Evolutionary conservation across 2,329 filamentous ascomycete species (phyloP), one percentile per base, ranked within the genome.

Genomic region (Penicillium sp.): DNA sequence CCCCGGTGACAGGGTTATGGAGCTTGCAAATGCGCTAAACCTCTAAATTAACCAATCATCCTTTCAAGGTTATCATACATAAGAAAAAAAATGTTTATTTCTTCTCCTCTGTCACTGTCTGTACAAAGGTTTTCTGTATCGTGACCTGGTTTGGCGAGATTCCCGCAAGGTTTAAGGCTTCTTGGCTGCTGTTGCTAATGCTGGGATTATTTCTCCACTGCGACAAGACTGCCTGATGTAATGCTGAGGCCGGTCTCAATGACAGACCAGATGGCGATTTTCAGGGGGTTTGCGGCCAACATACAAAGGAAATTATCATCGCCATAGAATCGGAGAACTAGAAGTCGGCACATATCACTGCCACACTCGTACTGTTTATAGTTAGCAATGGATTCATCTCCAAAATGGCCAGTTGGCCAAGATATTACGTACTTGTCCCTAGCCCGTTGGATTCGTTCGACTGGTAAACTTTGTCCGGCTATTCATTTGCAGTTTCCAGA

Each of bases 221-320:
- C 1, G 17, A 36, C 6, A 1, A 36, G 35, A 36, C 73, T 77
- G 2, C 74, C 76, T 6, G 79, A 79, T 17, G 69, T 73, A 31
- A 78, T 76, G 2, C 73, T 68, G 17, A 72, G 59, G 7, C 70
- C 65, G 9, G 61, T 61, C 60, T 72, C 70, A n/a, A 70, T 54
- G 33, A 63, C 60, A 9, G 68, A 70, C 64, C 68, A 70, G 27
- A 77, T 73, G 31, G 73, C 69, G n/a, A 78, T 74, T 61, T 78
- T 76, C 29, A 36, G 25, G 15, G 38, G 13, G 5, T 29, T 21
- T 33, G 12, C 12, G 31, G 12, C 12, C 31, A 6, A 15, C 2
- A 33, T 33, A 13, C 31, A 33, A 15, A 33, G 13, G 31, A 33
- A 13, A 33, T 15, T 33, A 13, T 15, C 31, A 15, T 33, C 31